A percentile compares a stretch with the other conserved stretches of the same genome.
These are phyloP conservation scores for Pulveroboletus sp. DNA, from an alignment of 768 basidiomycete genomes.

Conservation along the genomic window DNA sequence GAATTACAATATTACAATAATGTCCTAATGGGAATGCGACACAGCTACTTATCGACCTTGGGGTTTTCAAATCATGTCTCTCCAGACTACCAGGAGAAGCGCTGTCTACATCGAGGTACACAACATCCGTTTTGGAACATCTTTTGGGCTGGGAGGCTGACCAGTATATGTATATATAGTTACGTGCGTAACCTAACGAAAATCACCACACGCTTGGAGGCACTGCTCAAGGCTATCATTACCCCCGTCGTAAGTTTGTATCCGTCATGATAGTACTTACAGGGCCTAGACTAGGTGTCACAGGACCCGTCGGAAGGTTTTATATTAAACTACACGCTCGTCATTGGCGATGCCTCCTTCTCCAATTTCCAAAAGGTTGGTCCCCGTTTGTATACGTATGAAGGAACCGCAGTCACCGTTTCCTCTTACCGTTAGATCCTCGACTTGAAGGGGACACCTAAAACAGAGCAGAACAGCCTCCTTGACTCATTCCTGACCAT, in stretches of 20 bases:
- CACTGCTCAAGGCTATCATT: constrained; percentile 90
- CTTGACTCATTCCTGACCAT: constrained; percentile 89
- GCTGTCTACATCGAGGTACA: constrained; percentile 51
- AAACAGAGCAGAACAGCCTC: constrained; percentile 80
- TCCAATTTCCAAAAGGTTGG: constrained; percentile 96
- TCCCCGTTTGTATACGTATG: neutral
- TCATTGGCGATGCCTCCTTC: constrained; percentile 92
- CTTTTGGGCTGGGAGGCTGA: constrained; percentile 8
- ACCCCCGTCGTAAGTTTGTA: constrained; percentile 71
- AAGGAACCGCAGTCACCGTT: constrained; percentile 9
- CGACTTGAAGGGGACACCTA: constrained; percentile 90
- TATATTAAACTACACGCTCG: constrained; percentile 89
- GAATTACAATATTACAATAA: neutral
- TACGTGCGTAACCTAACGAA: constrained; percentile 82
- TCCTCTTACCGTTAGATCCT: constrained; percentile 57
- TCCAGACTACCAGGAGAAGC: constrained; percentile 77
- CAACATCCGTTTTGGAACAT: neutral
- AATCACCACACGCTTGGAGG: constrained; percentile 77
- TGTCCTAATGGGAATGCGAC: constrained; percentile 6
- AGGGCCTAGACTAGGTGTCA: neutral
- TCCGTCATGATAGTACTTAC: neutral
- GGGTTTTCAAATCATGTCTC: constrained; percentile 78
- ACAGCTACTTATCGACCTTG: constrained; percentile 86
- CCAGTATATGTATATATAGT: constrained; percentile 35
- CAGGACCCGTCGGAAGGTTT: constrained; percentile 93